phyloP scores from a whole-genome alignment of 352 stramenopile species.

The Phytophthora capsici region DNA sequence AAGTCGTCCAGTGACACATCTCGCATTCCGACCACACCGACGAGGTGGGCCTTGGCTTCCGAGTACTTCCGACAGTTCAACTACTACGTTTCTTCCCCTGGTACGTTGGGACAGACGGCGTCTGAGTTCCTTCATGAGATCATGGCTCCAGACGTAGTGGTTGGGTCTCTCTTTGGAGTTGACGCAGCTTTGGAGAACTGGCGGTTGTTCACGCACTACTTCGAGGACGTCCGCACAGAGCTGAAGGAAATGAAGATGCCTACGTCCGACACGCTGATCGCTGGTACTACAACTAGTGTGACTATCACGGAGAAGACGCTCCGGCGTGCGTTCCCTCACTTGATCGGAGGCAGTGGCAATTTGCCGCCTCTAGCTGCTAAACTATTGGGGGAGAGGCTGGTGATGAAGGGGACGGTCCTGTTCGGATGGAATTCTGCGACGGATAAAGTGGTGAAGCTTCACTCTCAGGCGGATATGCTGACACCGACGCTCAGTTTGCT shows the following conservation, averaged over 20 bases:
- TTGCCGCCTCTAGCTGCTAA: neutral
- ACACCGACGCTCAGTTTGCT: constrained; percentile 8
- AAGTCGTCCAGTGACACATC: neutral
- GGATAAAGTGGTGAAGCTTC: neutral
- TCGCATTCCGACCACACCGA: neutral
- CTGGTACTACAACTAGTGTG: neutral
- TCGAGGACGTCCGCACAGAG: neutral
- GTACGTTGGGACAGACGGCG: neutral
- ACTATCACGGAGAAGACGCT: neutral
- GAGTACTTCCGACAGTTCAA: constrained; percentile 20
- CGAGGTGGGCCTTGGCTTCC: constrained; percentile 1
- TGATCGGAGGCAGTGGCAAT: neutral
- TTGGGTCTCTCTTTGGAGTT: neutral
- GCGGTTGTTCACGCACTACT: neutral
- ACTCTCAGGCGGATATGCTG: neutral
- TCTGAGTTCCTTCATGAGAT: neutral
- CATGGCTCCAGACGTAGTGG: constrained; percentile 1
- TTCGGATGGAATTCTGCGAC: constrained; percentile 4
- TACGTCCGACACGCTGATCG: neutral
- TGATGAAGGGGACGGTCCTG: constrained; percentile 1
- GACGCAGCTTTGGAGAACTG: constrained; percentile 6
- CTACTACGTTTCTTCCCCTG: constrained; percentile 5
- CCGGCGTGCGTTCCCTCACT: neutral
- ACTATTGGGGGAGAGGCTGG: neutral
- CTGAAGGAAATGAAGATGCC: neutral